These are phyloP conservation scores for Trametes meyenii DNA, from an alignment of 768 basidiomycete genomes.

Conservation along the genomic window DNA sequence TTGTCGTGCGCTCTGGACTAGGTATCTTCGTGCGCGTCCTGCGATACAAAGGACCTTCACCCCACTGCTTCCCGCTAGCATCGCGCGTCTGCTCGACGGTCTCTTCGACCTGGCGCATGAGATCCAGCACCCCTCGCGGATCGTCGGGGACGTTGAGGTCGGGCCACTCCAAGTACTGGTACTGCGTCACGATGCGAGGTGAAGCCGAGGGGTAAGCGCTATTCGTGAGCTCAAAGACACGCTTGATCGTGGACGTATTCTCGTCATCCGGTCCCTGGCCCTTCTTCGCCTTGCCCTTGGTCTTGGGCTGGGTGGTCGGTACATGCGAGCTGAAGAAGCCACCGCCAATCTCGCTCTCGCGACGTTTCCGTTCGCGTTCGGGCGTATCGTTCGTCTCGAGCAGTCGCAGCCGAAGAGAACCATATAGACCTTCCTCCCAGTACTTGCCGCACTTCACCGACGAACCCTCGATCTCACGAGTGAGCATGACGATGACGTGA, in stretches of 20 bases:
- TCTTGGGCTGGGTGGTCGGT: conserved; percentile 33
- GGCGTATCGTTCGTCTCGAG: conserved; percentile 50
- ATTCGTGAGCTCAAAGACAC: conserved; percentile 72
- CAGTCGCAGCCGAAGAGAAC: conserved; percentile 65
- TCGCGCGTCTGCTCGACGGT: conserved; percentile 30
- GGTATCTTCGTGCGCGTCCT: neutral
- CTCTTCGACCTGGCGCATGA: conserved; percentile 72
- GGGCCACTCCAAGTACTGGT: conserved; percentile 95
- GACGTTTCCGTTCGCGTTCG: conserved; percentile 34
- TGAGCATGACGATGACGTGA: conserved; percentile 95
- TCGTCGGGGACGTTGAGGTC: conserved; percentile 95
- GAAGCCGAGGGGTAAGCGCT: conserved; percentile 57
- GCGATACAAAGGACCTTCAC: conserved; percentile 29
- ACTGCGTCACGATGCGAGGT: conserved; percentile 73
- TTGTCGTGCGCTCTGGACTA: neutral
- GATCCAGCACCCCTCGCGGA: conserved; percentile 69
- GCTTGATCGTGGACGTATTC: conserved; percentile 45
- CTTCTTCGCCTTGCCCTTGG: conserved; percentile 3
- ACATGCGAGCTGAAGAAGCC: conserved; percentile 41
- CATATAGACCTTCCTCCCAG: conserved; percentile 75
- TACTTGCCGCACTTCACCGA: conserved; percentile 91
- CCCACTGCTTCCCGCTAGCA: conserved; percentile 28
- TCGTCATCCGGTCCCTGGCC: conserved; percentile 10
- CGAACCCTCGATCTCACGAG: conserved; percentile 86
- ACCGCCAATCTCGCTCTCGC: conserved; percentile 29